These are phyloP conservation scores for Plantago elongata DNA, from an alignment of 257 asterid species.

Conservation along the genomic window DNA sequence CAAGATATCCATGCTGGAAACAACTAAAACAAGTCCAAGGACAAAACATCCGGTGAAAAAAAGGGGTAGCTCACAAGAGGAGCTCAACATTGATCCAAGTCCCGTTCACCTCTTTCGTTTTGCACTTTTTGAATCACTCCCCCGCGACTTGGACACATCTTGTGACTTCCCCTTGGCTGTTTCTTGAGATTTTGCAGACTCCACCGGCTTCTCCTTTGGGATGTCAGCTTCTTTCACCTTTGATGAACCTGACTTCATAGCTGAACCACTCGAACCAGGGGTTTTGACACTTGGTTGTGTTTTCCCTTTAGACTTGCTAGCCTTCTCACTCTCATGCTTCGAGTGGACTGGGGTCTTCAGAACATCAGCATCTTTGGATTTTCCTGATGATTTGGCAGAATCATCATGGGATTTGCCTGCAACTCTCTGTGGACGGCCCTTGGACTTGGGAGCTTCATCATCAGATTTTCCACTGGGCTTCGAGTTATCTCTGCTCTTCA, in stretches of 20 bases:
- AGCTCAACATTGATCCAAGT: background rate
- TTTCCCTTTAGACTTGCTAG: conserved; percentile 51
- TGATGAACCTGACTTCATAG: conserved; percentile 42
- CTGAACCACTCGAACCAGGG: conserved; percentile 22
- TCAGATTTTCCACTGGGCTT: conserved; percentile 41
- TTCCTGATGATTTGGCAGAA: conserved; percentile 41
- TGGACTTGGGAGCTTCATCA: conserved; percentile 29
- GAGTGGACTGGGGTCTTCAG: conserved; percentile 41
- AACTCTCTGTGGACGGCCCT: conserved; percentile 26
- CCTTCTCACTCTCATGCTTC: conserved; percentile 39
- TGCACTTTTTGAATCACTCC: conserved; percentile 42
- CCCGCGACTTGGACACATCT: conserved; percentile 39
- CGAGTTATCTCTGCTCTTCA: conserved; percentile 23
- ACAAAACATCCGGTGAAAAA: conserved; percentile 15
- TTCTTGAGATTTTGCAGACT: conserved; percentile 32
- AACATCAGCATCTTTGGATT: conserved; percentile 43
- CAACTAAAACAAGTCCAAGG: conserved; percentile 17
- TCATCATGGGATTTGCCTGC: conserved; percentile 36
- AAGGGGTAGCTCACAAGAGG: conserved; percentile 4
- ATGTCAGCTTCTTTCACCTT: conserved; percentile 49
- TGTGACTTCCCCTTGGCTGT: conserved; percentile 36
- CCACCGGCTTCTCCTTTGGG: conserved; percentile 37
- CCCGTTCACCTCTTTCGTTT: conserved; percentile 47
- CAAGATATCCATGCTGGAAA: conserved; percentile 21
- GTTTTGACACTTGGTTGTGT: conserved; percentile 36